Percentiles rank a stretch among this genome's conserved stretches.
phyloP scores from a whole-genome alignment of 148 eudicot genomes.

The Dysphania ambrosioides region DNA sequence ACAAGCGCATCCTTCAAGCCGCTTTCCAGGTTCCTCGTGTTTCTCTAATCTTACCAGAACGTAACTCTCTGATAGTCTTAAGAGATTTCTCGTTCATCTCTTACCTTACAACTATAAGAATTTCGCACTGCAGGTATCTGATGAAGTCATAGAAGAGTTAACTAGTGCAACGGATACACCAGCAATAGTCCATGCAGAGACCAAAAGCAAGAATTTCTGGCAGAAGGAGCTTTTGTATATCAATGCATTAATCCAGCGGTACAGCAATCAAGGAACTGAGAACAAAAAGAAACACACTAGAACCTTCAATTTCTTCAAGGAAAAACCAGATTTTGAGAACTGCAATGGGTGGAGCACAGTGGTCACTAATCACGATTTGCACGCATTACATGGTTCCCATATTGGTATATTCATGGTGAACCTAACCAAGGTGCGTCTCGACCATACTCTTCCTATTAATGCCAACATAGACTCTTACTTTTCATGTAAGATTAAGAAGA shows the following conservation, averaged over 20 bases:
- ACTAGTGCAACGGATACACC: conserved; percentile 37
- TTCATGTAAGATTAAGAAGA: background rate
- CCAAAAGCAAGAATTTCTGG: conserved; percentile 27
- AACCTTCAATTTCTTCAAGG: conserved; percentile 56
- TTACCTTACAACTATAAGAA: background rate
- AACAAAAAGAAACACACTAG: conserved; percentile 45
- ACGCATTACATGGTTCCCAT: conserved; percentile 41
- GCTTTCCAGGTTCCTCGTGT: conserved; percentile 52
- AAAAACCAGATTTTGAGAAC: conserved; percentile 55
- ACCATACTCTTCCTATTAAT: background rate
- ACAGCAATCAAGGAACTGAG: conserved; percentile 27
- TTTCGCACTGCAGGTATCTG: conserved; percentile 40
- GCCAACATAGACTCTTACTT: background rate
- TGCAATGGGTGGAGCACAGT: conserved; percentile 67
- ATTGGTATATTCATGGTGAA: conserved; percentile 70
- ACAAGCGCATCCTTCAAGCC: conserved; percentile 55
- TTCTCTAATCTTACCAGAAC: background rate
- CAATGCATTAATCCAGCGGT: conserved; percentile 32
- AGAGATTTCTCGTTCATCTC: conserved; percentile 25
- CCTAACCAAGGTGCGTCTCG: conserved; percentile 45
- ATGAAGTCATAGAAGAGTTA: conserved; percentile 54
- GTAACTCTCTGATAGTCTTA: background rate
- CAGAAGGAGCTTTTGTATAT: conserved; percentile 37
- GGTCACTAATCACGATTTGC: conserved; percentile 47
- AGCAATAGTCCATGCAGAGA: conserved; percentile 50